Evolutionary conservation across 768 basidiomycete species (phyloP).

Genomic region (Pleurotus platypus): DNA sequence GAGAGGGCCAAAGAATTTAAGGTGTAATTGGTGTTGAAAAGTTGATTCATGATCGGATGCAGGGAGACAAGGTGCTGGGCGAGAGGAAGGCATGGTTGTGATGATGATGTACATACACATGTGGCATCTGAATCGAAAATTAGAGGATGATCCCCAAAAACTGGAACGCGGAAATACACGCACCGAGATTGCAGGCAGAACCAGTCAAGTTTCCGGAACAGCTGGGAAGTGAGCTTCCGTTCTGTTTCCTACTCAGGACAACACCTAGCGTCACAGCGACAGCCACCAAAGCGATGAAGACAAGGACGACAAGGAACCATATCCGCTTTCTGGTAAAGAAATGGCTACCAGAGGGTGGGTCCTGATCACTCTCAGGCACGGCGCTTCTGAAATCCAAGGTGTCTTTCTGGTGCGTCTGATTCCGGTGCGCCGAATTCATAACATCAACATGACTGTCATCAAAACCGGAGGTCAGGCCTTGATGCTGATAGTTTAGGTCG

Average conservation of each 20-base stretch:
- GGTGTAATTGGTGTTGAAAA: constrained; percentile 46
- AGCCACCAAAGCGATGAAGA: constrained; percentile 33
- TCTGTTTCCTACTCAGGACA: constrained; percentile 29
- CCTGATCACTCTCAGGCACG: background rate
- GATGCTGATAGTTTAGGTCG: constrained; percentile 7
- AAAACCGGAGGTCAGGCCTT: constrained; percentile 17
- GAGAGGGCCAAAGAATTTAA: constrained; percentile 37
- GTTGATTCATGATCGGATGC: constrained; percentile 43
- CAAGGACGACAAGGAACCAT: constrained; percentile 25
- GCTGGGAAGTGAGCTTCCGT: constrained; percentile 14
- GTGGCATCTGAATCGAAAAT: constrained; percentile 47
- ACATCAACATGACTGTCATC: constrained; percentile 10
- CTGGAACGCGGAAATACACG: constrained; percentile 17
- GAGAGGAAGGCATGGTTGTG: constrained; percentile 45
- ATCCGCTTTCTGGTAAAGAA: constrained; percentile 11
- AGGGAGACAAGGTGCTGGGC: constrained; percentile 50
- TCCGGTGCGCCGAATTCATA: background rate
- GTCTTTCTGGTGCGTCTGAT: background rate
- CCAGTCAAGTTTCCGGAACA: constrained; percentile 47
- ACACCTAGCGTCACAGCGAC: constrained; percentile 45
- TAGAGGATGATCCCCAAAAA: constrained; percentile 5
- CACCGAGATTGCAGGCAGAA: constrained; percentile 52
- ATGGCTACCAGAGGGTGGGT: background rate
- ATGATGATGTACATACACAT: constrained; percentile 54
- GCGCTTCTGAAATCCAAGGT: background rate